Percentiles rank a stretch among this genome's conserved stretches.
These are phyloP conservation scores for Myxozyma monticola DNA, from an alignment of 805 yeast genomes.

Conservation along the genomic window DNA sequence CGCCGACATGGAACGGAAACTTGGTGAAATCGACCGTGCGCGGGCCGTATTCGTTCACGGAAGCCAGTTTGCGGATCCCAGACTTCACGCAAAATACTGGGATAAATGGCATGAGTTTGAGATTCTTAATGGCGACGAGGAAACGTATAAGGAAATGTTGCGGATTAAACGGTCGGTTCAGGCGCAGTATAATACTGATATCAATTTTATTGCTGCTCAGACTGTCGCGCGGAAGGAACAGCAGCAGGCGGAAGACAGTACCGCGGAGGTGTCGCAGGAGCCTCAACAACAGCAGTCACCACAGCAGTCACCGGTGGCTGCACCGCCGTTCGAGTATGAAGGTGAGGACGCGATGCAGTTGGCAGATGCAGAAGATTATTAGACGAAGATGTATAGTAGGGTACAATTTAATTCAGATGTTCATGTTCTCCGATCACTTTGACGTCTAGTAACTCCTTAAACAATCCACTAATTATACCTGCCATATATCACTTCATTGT, in stretches of 20 bases:
- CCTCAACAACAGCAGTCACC: too few relatives aligned
- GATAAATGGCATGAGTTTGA: conserved; percentile 74
- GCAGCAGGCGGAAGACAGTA: not conserved
- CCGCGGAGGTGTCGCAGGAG: not conserved
- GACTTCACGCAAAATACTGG: conserved; percentile 51
- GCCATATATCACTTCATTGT: too few relatives aligned
- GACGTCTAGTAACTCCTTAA: too few relatives aligned
- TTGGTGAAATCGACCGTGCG: conserved; percentile 58
- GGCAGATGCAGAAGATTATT: too few relatives aligned
- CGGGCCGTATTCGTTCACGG: conserved; percentile 63
- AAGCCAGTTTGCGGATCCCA: conserved; percentile 45
- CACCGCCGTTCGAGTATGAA: too few relatives aligned
- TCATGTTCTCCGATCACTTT: too few relatives aligned
- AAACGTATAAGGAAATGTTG: conserved; percentile 72
- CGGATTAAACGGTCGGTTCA: conserved; percentile 53
- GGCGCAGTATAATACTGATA: conserved; percentile 35
- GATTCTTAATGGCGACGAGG: conserved; percentile 65
- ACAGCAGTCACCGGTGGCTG: too few relatives aligned
- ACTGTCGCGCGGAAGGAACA: conserved; percentile 18
- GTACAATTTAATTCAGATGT: too few relatives aligned
- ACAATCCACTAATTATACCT: too few relatives aligned
- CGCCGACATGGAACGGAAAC: conserved; percentile 54
- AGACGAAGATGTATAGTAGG: too few relatives aligned
- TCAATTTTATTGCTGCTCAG: conserved; percentile 33
- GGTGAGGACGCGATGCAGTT: too few relatives aligned